These are phyloP conservation scores for Daedaleopsis sinensis DNA, from an alignment of 768 basidiomycete genomes.

Conservation along the genomic window DNA sequence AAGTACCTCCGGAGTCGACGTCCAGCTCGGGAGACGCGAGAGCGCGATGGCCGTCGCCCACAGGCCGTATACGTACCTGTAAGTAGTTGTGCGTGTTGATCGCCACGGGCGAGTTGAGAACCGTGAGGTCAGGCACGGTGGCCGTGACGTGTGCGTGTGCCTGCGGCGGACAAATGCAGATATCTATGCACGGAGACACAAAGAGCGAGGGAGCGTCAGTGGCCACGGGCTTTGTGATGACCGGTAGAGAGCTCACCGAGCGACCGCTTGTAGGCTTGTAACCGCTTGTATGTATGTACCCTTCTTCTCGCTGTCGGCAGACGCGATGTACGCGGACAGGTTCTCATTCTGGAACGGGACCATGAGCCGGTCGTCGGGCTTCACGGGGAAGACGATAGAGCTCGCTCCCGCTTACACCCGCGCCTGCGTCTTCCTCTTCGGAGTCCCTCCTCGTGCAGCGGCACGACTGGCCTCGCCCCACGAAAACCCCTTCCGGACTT, in stretches of 20 bases:
- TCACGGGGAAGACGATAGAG: slow-evolving; percentile 24
- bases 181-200: background rate
- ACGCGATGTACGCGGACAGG: slow-evolving; percentile 45
- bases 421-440: slow-evolving; percentile 29
- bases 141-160: no score
- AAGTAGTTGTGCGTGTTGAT: slow-evolving; percentile 67
- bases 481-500: slow-evolving; percentile 37
- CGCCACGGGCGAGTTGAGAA: slow-evolving; percentile 62
- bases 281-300: no score
- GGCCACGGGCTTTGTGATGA: background rate
- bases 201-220: background rate
- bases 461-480: slow-evolving; percentile 36
- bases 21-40: slow-evolving; percentile 58
- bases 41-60: slow-evolving; percentile 55
- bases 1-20: slow-evolving; percentile 53
- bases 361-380: slow-evolving; percentile 36
- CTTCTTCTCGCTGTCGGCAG: slow-evolving; percentile 35
- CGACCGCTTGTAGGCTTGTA: background rate
- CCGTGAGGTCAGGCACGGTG: slow-evolving; percentile 64
- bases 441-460: slow-evolving; percentile 32
- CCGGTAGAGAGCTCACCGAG: background rate
- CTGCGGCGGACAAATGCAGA: slow-evolving; percentile 31
- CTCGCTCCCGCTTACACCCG: slow-evolving; percentile 14
- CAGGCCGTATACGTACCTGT: slow-evolving; percentile 58
- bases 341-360: slow-evolving; percentile 71